phyloP scores from a whole-genome alignment of 2,329 filamentous ascomycete genomes.

The Aspergillus amoenus region DNA sequence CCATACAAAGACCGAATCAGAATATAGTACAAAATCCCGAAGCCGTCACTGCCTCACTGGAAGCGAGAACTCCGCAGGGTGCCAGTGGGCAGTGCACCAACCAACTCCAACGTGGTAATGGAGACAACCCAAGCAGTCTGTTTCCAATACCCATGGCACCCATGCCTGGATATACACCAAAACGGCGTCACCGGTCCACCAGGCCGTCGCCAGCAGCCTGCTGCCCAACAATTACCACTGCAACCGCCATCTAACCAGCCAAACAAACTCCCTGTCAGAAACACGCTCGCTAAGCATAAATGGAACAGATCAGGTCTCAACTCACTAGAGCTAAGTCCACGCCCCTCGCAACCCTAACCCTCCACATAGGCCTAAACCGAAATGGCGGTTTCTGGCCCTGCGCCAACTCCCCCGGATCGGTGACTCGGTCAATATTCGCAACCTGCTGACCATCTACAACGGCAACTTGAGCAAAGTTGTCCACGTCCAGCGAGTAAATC shows the following conservation, averaged over 20 bases:
- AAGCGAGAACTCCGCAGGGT: no score
- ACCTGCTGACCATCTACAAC: constrained; percentile 10
- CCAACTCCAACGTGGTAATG: no score
- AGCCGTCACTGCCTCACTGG: no score
- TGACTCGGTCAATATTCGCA: constrained; percentile 15
- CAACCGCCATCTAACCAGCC: constrained; percentile 15
- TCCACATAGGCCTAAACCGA: constrained; percentile 18
- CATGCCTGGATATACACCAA: no score
- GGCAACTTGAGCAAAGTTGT: constrained; percentile 17
- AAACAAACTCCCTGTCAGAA: background rate
- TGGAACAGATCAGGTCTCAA: background rate
- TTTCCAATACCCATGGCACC: no score
- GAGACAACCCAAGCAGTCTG: no score
- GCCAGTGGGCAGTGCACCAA: no score
- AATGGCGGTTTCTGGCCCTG: constrained; percentile 19
- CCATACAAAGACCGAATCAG: no score
- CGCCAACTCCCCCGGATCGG: constrained; percentile 9
- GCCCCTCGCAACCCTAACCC: constrained; percentile 14
- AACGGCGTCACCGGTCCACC: background rate
- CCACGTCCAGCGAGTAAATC: constrained; percentile 12
- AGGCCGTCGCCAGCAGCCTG: background rate
- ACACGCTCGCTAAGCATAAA: background rate
- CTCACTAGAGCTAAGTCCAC: constrained; percentile 19
- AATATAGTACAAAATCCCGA: no score
- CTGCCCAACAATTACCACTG: constrained; percentile 19